Evolutionary conservation across 495 filamentous ascomycete species (phyloP), one percentile per base, ranked within the genome.

Genomic region (Tuber borchii): DNA sequence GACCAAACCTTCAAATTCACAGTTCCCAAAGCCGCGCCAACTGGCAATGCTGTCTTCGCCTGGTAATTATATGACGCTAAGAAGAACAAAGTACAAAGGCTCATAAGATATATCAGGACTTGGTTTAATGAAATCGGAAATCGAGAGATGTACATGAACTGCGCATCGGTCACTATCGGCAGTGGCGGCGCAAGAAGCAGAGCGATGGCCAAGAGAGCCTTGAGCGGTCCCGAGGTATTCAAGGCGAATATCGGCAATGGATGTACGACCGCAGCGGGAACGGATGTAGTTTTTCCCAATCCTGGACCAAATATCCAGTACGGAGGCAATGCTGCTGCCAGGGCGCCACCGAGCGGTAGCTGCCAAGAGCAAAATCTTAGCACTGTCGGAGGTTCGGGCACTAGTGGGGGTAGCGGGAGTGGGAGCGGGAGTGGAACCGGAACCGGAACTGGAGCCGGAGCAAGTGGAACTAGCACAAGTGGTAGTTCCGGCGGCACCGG

Each of bases 111-210:
- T 74, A 40, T 72, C 16, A 91, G 90, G 89, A 88, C 88, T 26
- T 92, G 90, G 90, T 90, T 91, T 83, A 92, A 92, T 85, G 89
- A 90, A 72, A 81, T 90, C 73, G 90, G 90, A 48, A 91, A 91
- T 82, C 87, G 90, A 16, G 90, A 92, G 79, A 89, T 91, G 87
- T 91, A 91, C 85, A 91, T 91, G 90, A 90, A 91, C 85, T 92
- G 90, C 75, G 89, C 89, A 7, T 87, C 89, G 70, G 86, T 91
- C 51, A 88, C 85, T 14, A 87, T 91, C 72, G 84, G 79, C 39
- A 77, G 76, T 40, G 80, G 83, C 82, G 80, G 83, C 82, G 20
- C 84, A 84, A 81, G 68, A n/a, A 37, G 45, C 26, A 76, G 73
- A 44, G 77, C 78, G 40, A n/a, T 71, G 84, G 83, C 31, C 83